Evolutionary conservation across 2,329 filamentous ascomycete genomes (phyloP).

Genomic region (Huntiella decipiens): DNA sequence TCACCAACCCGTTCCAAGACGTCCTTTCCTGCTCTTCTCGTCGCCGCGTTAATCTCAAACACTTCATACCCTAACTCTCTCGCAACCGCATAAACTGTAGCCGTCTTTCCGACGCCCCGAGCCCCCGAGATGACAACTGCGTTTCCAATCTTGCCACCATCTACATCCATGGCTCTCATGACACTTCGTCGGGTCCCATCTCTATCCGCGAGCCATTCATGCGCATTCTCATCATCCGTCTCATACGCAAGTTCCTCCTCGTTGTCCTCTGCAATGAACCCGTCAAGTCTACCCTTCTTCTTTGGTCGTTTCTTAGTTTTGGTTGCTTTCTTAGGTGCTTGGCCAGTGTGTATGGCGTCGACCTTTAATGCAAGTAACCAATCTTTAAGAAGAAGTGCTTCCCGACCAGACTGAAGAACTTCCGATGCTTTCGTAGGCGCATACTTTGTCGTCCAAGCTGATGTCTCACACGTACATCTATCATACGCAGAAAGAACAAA

Average conservation of each 20-base stretch:
- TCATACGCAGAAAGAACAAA: slow-evolving; percentile 62
- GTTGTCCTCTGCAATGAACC: slow-evolving; percentile 62
- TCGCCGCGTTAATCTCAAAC: slow-evolving; percentile 82
- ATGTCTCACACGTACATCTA: slow-evolving; percentile 50
- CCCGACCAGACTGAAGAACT: slow-evolving; percentile 55
- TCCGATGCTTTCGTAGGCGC: slow-evolving; percentile 48
- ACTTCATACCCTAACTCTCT: slow-evolving; percentile 84
- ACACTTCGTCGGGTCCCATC: slow-evolving; percentile 5
- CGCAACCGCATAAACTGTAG: slow-evolving; percentile 76
- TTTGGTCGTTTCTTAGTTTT: slow-evolving; percentile 25
- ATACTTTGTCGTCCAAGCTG: slow-evolving; percentile 71
- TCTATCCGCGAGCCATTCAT: slow-evolving; percentile 6
- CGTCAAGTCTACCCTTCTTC: slow-evolving; percentile 53
- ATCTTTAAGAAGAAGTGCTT: slow-evolving; percentile 52
- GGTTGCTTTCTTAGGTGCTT: slow-evolving; percentile 15
- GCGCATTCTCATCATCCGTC: slow-evolving; percentile 26
- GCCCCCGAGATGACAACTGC: slow-evolving; percentile 78
- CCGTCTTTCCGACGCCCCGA: slow-evolving; percentile 80
- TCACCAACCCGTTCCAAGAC: slow-evolving; percentile 83
- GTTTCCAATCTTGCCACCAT: slow-evolving; percentile 39
- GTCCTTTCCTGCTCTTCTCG: slow-evolving; percentile 70
- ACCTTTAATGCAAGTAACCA: slow-evolving; percentile 69
- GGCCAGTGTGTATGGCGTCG: slow-evolving; percentile 50
- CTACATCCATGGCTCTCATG: slow-evolving; percentile 14
- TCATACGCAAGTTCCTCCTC: slow-evolving; percentile 23